Conservation (phyloP, 2,329 filamentous ascomycete species). For the Mycosphaerella sp. region DNA sequence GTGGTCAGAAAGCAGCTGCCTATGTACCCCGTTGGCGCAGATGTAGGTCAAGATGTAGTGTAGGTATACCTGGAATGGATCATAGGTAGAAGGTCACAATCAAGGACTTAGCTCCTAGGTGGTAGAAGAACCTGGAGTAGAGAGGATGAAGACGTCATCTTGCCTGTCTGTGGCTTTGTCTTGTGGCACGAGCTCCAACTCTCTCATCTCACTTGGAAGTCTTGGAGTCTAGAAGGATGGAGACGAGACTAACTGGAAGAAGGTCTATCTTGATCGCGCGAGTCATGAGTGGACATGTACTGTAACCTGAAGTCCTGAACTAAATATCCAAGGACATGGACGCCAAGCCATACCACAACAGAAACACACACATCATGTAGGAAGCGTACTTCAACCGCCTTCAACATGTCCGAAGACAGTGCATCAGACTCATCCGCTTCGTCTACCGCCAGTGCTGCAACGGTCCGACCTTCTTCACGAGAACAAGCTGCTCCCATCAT, state of each 20-base stretch:
- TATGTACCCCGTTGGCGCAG: not conserved
- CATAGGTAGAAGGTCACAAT: constrained; percentile 3
- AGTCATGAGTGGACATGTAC: too few relatives aligned
- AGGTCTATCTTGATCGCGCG: too few relatives aligned
- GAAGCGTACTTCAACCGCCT: too few relatives aligned
- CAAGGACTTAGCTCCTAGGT: too few relatives aligned
- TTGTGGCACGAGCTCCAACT: constrained; percentile 14
- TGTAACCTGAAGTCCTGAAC: too few relatives aligned
- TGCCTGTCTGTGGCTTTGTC: constrained; percentile 8
- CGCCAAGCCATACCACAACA: too few relatives aligned
- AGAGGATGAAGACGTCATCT: not conserved
- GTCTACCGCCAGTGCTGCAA: constrained; percentile 74
- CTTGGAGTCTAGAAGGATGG: not conserved
- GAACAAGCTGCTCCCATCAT: constrained; percentile 53
- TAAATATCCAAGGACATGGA: too few relatives aligned
- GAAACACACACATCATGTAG: too few relatives aligned
- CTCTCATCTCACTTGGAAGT: too few relatives aligned
- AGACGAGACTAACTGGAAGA: not conserved
- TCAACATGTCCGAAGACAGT: not conserved
- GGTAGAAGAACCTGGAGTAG: not conserved
- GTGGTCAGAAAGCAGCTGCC: constrained; percentile 1
- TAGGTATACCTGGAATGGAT: too few relatives aligned
- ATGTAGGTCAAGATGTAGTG: not conserved
- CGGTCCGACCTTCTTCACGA: constrained; percentile 31
- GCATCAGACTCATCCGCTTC: constrained; percentile 66